A percentile compares a stretch with the other conserved stretches of the same genome.
phyloP scores from a whole-genome alignment of 2,329 filamentous ascomycete species.

The Fusarium sp. region DNA sequence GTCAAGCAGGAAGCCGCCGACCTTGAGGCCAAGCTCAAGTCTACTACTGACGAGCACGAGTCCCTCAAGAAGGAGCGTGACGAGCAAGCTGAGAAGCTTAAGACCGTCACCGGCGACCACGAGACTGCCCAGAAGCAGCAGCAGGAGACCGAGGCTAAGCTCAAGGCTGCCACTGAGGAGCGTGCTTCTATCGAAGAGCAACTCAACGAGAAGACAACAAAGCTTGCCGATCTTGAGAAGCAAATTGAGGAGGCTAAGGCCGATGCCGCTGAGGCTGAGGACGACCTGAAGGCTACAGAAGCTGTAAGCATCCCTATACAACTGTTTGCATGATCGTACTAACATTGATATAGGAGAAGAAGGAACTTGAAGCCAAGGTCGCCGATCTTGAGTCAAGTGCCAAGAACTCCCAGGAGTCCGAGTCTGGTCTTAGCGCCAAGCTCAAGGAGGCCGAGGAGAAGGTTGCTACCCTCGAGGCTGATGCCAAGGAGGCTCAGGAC shows the following conservation, averaged over 20 bases:
- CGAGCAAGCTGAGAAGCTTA: conserved; percentile 41
- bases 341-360: conserved; percentile 43
- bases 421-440: conserved; percentile 42
- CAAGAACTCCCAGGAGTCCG: conserved; percentile 38
- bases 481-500: conserved; percentile 22
- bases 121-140: conserved; percentile 39
- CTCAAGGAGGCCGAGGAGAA: conserved; percentile 31
- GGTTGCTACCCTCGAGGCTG: conserved; percentile 13
- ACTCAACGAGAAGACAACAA: conserved; percentile 49
- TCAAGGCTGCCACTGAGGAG: conserved; percentile 49
- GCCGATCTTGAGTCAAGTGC: conserved; percentile 34
- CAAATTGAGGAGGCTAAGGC: conserved; percentile 54
- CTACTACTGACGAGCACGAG: conserved; percentile 40
- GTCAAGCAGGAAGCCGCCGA: conserved; percentile 34
- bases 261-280: conserved; percentile 55
- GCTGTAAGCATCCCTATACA: conserved; percentile 46
- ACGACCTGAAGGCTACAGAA: conserved; percentile 53
- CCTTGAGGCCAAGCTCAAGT: conserved; percentile 48
- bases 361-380: conserved; percentile 41
- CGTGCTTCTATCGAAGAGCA: conserved; percentile 49
- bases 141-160: conserved; percentile 43
- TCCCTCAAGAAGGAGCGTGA: conserved; percentile 43
- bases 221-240: conserved; percentile 50
- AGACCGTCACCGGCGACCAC: conserved; percentile 33
- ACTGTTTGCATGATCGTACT: not conserved